Evolutionary conservation across 768 basidiomycete species (phyloP), one percentile per base, ranked within the genome.

Genomic region (Suillus tomentosus): DNA sequence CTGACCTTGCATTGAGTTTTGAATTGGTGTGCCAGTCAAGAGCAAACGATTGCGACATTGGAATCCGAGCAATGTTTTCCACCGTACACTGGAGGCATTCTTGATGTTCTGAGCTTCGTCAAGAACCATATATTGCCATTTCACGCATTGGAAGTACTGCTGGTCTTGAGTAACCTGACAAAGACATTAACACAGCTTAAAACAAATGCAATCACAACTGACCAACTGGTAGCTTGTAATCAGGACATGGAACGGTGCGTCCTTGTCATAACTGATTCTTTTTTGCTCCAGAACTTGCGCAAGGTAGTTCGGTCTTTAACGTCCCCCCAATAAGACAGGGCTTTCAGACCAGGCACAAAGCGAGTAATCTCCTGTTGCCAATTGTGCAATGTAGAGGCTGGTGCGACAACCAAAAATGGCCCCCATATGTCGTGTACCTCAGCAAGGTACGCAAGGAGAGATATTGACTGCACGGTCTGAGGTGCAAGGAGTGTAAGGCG

Each of bases 61-160:
- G 76, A 99, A 95, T 19, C 94, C 92, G 54, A 99, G 86, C 19
- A 99, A 81, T 1, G 95, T 96, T 78, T 98, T 99, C 97, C 97
- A 99, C 50, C 97, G 85, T 10, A 94, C 92, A 76, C 92, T 95
- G 27, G 93, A 87, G 27, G 97, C 95, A 72, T 95, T 96, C 82
- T 99, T 99, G 83, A 99, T 99, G 62, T 98, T 98, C 77, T 99
- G 97, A 2, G 97, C 97, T 77, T 99, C 97, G 71, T 99, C 97
- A 22, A 99, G 83, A 65, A 99, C 87, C 96, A 99, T 99, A 74
- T 99, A 99, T 78, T 99, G 97, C 97, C 97, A 99, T 72, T 95
- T 96, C 66, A 98, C 90, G 45, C 92, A 86, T 72, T 97, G 94
- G 79, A 99, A 96, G 78, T 99, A 97, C 70, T 98, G 94, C 72